Base-by-base conservation (phyloP, 352 stramenopile species). In the Globisporangium lucens region DNA sequence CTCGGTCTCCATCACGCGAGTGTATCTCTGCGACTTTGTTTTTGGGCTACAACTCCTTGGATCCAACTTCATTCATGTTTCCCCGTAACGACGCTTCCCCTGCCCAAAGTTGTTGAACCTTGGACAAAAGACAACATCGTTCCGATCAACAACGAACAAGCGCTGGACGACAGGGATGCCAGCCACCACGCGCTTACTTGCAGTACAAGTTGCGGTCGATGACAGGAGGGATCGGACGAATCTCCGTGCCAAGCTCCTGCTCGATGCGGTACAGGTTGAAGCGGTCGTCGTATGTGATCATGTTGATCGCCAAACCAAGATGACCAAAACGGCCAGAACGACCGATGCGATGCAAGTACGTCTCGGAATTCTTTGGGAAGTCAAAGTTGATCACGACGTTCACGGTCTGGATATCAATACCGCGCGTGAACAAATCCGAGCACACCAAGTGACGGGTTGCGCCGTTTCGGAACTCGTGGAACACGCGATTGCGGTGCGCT, bases 331-430 rank as follows among this genome's bases (percentile, higher is more conserved):
- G 91, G 60, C 98, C 98, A 12, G 97, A 99, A 58, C 98, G 89
- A 70, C 98, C 98, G 69, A 99, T 99, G 56, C 98, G 94, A 76
- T 99, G 98, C 55, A 99, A 83, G 68, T 99, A 99, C 24, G 97
- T 99, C 80, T 99, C 98, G 30, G 92, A 98, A 80, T 99, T 99
- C 80, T 99, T 99, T 13, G 98, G 98, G 76, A 99, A 99, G 83
- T 99, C 98, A 77, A 99, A 99, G 83, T 99, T 99, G 81, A 99
- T 99, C 43, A 99, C 98, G n/a, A 99, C 97, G 75, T 99, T 99
- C 24, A 99, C 98, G 60, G 95, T 98, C 82, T 99, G 97, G 77
- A 99, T 99, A 76, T 99, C 98, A 64, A 99, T 99, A 76, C 98
- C 98, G 62, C 98, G 93, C 59, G 97, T 99, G 76, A 99, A 99